A percentile compares a stretch with the other conserved stretches of the same genome.
phyloP scores from a whole-genome alignment of 192 early-diverging fungal species.

The Mortierella antarctica region DNA sequence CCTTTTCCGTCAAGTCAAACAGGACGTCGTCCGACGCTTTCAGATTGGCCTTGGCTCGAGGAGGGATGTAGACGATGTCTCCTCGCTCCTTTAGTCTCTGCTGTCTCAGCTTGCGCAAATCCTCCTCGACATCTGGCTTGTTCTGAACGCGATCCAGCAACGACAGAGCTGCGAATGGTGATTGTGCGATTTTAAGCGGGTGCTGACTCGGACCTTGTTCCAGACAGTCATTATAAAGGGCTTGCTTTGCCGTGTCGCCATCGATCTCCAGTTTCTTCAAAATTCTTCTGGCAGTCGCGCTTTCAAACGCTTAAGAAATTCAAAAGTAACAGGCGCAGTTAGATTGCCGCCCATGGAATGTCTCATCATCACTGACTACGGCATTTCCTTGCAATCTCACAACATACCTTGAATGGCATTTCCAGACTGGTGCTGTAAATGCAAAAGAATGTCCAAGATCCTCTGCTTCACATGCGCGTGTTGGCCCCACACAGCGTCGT shows the following conservation, averaged over 20 bases:
- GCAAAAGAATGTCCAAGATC: slow-evolving; percentile 11
- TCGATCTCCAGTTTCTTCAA: slow-evolving; percentile 2
- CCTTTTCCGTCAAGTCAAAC: neutral
- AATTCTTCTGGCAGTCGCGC: slow-evolving; percentile 9
- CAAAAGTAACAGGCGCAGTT: slow-evolving; percentile 7
- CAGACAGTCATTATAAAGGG: slow-evolving; percentile 6
- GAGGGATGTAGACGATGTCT: neutral
- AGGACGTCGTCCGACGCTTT: neutral
- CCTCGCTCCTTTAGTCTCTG: slow-evolving; percentile 7
- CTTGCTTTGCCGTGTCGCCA: slow-evolving; percentile 7
- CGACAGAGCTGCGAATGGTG: neutral
- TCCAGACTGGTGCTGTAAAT: slow-evolving; percentile 7
- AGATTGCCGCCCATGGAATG: slow-evolving; percentile 5
- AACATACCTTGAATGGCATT: slow-evolving; percentile 12
- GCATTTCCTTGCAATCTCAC: slow-evolving; percentile 5
- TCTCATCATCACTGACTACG: slow-evolving; percentile 9
- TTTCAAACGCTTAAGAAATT: slow-evolving; percentile 15
- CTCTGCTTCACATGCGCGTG: slow-evolving; percentile 13
- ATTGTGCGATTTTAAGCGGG: neutral
- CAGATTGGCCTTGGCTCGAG: neutral
- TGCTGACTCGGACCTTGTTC: slow-evolving; percentile 9
- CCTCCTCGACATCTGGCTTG: slow-evolving; percentile 10
- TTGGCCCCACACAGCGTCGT: slow-evolving; percentile 13
- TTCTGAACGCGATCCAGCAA: slow-evolving; percentile 21
- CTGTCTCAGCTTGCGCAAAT: slow-evolving; percentile 13